These are phyloP conservation scores for Fusarium haematococcum DNA, from an alignment of 2,329 filamentous ascomycete genomes.

Conservation along the genomic window DNA sequence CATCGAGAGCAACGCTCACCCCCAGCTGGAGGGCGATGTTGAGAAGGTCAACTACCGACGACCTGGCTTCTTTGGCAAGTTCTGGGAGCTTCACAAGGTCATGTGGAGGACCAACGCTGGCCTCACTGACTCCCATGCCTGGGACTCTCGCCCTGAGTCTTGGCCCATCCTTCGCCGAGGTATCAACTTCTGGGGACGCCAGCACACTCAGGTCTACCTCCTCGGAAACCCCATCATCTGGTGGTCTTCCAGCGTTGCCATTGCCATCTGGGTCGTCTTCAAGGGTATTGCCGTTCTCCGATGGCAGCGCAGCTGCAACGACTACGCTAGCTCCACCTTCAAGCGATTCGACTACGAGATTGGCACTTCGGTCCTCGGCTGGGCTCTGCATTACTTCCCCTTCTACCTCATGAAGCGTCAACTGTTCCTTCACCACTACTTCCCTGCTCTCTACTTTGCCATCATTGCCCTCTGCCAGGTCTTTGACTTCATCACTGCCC, in stretches of 20 bases:
- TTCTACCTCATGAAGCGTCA: slow-evolving; percentile 99
- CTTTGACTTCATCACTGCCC: slow-evolving; percentile 85
- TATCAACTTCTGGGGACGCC: slow-evolving; percentile 99
- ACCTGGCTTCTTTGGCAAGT: slow-evolving; percentile 96
- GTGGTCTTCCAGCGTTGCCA: slow-evolving; percentile 86
- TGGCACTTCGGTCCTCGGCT: slow-evolving; percentile 88
- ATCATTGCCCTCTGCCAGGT: slow-evolving; percentile 89
- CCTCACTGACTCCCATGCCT: slow-evolving; percentile 94
- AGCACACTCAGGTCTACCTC: slow-evolving; percentile 95
- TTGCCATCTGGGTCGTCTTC: slow-evolving; percentile 82
- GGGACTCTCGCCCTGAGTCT: slow-evolving; percentile 93
- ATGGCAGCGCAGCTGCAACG: slow-evolving; percentile 93
- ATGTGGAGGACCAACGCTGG: slow-evolving; percentile 99
- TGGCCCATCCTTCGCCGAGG: slow-evolving; percentile 94
- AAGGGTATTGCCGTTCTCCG: slow-evolving; percentile 89
- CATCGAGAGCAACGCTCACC: slow-evolving; percentile 90
- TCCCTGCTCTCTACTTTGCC: slow-evolving; percentile 95
- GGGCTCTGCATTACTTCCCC: slow-evolving; percentile 98
- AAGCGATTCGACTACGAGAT: slow-evolving; percentile 99
- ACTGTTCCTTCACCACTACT: slow-evolving; percentile 98
- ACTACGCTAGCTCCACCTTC: slow-evolving; percentile 85
- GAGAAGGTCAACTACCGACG: slow-evolving; percentile 97
- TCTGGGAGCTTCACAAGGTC: slow-evolving; percentile 95
- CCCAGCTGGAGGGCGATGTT: slow-evolving; percentile 76
- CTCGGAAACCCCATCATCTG: slow-evolving; percentile 95